Base-by-base conservation (phyloP, 768 basidiomycete species). In the Serendipita sp. region DNA sequence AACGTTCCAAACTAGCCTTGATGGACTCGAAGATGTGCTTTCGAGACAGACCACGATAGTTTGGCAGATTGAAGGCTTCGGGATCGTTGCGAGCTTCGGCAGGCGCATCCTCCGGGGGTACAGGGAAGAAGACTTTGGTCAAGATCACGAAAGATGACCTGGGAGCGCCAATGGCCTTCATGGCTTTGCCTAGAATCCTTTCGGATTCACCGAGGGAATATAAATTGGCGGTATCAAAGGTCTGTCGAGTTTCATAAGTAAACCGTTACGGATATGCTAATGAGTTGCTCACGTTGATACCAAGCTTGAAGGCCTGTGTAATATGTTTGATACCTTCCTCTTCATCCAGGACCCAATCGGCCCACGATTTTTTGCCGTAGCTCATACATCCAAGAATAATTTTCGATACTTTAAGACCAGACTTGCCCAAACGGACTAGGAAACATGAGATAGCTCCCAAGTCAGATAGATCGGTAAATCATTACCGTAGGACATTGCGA, bases 401-500 rank as follows among this genome's bases (percentile, higher is more conserved):
- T 65, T 71, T 71, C 17, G 74, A 76, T 9, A 77, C 74, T 68
- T 75, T 70, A 22, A 72, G 68, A 22, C 73, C 75, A 13, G 69
- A 71, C 20, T 68, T 67, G 43, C 73, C 73, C 14, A 68, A 65
- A 30, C 70, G 53, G 17, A 58, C 53, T 58, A 31, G 20, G 17
- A 11, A 72, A 68, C 65, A 51, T 43, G 78, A 71, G 22, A 65
- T 67, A 24, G 67, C 79, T 58, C 72, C 74, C 63, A 64, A 67
- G 33, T 72, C 72, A 45, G 70, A 71, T 38, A 73, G 70, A 7
- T 78, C 81, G 0, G 71, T 79, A 17, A 78, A 80, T n/a, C n/a
- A n/a, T n/a, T 7, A 75, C 78, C 22, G 78, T 78, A 65, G 73
- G 87, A 64, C 72, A 75, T 3, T 86, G 84, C 69, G 82, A 86